These are phyloP conservation scores for Tolypocladium paradoxum DNA, from an alignment of 2,329 filamentous ascomycete genomes.

Conservation along the genomic window DNA sequence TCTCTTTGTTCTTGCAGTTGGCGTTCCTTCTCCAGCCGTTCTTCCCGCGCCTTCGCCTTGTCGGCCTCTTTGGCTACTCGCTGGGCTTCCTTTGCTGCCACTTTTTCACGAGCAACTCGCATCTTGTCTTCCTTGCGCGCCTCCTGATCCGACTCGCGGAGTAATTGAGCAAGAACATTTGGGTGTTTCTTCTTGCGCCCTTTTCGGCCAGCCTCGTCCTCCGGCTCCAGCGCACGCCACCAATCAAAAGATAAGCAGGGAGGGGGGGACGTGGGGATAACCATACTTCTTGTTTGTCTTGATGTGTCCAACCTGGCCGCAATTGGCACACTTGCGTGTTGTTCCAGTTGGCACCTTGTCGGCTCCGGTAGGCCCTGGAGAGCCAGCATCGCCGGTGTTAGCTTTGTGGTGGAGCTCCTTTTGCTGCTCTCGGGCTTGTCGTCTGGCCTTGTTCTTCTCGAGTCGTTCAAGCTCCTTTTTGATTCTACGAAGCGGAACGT, in stretches of 20 bases:
- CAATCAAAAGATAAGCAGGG: conserved; percentile 21
- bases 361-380: conserved; percentile 31
- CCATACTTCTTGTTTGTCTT: conserved; percentile 97
- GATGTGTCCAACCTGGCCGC: conserved; percentile 92
- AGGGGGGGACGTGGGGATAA: conserved; percentile 15
- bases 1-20: conserved; percentile 3
- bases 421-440: conserved; percentile 81
- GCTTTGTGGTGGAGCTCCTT: conserved; percentile 52
- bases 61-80: conserved; percentile 2
- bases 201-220: conserved; percentile 4
- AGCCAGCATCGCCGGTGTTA: conserved; percentile 33
- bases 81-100: conserved; percentile 1
- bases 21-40: conserved; percentile 3
- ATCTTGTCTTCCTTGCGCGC: conserved; percentile 2
- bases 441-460: conserved; percentile 81
- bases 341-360: conserved; percentile 54
- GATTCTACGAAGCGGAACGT: conserved; percentile 17
- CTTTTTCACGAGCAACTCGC: conserved; percentile 5
- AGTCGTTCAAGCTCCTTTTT: conserved; percentile 67
- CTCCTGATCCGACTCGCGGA: conserved; percentile 14
- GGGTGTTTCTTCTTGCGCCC: conserved; percentile 7
- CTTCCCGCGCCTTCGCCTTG: background rate
- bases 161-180: conserved; percentile 7
- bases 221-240: conserved; percentile 12
- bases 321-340: conserved; percentile 92